These are phyloP conservation scores for Candida sp. DNA, from an alignment of 1,139 yeast species.

Conservation along the genomic window DNA sequence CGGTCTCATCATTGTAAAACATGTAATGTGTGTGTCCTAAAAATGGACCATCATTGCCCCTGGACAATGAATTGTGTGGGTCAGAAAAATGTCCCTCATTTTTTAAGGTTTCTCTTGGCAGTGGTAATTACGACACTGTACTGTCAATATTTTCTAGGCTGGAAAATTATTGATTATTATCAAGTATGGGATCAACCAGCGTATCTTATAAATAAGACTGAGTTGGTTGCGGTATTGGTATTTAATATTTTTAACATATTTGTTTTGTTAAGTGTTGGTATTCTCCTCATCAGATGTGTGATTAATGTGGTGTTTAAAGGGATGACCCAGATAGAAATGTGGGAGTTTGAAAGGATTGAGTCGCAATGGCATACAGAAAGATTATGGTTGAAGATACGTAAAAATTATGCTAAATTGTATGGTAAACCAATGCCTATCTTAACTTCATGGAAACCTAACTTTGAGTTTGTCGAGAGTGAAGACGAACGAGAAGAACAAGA, in stretches of 20 bases:
- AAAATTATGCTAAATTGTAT: slow-evolving; percentile 43
- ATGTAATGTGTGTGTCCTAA: slow-evolving; percentile 66
- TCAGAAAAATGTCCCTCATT: slow-evolving; percentile 74
- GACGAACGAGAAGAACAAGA: slow-evolving; percentile 6
- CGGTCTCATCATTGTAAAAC: slow-evolving; percentile 86
- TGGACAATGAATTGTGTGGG: slow-evolving; percentile 96
- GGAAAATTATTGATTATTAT: slow-evolving; percentile 47
- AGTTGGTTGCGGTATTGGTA: slow-evolving; percentile 54
- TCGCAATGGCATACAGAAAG: slow-evolving; percentile 54
- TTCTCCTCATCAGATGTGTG: slow-evolving; percentile 62
- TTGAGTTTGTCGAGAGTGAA: slow-evolving; percentile 3
- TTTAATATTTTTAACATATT: slow-evolving; percentile 56
- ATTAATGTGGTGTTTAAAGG: slow-evolving; percentile 58
- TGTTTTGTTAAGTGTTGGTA: slow-evolving; percentile 53
- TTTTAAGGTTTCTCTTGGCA: slow-evolving; percentile 73
- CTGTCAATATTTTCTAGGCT: slow-evolving; percentile 40
- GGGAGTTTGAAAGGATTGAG: slow-evolving; percentile 87
- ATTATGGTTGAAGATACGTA: slow-evolving; percentile 48
- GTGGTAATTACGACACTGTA: slow-evolving; percentile 55
- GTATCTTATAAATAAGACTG: slow-evolving; percentile 51
- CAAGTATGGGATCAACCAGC: slow-evolving; percentile 54
- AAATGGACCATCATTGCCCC: slow-evolving; percentile 94
- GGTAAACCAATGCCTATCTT: slow-evolving; percentile 43
- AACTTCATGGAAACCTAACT: slow-evolving; percentile 38
- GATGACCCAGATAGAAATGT: slow-evolving; percentile 87